These are phyloP conservation scores for Ramaria sp. DNA, from an alignment of 768 basidiomycete genomes.

Conservation along the genomic window DNA sequence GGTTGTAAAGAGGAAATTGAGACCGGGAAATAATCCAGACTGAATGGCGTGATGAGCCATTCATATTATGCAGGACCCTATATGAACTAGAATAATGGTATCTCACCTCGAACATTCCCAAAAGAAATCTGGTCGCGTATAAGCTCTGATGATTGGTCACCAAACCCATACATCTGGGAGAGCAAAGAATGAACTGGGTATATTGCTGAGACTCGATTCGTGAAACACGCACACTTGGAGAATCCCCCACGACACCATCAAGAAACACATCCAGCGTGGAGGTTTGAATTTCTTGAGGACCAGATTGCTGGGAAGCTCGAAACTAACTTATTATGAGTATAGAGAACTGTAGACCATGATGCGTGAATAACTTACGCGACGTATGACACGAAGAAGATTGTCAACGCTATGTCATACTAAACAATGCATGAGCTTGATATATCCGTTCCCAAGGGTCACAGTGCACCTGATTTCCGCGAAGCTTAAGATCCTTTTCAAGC, in stretches of 20 bases:
- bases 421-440: not conserved
- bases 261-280: conserved; percentile 13
- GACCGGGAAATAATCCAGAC: conserved; percentile 19
- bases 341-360: conserved; percentile 7
- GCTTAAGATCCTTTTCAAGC: conserved; percentile 12
- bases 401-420: conserved; percentile 5
- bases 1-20: conserved; percentile 19
- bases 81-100: not conserved
- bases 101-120: conserved; percentile 19
- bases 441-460: conserved; percentile 2
- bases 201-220: not conserved
- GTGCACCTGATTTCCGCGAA: conserved; percentile 10
- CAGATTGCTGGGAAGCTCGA: conserved; percentile 13
- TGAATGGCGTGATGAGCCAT: not conserved
- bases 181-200: not conserved
- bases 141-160: conserved; percentile 19
- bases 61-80: not conserved
- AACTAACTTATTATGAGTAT: not conserved
- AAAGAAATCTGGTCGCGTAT: conserved; percentile 20
- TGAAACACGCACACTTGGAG: conserved; percentile 4
- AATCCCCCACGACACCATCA: conserved; percentile 15
- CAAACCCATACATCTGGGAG: conserved; percentile 9
- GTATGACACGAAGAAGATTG: conserved; percentile 22
- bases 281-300: conserved; percentile 13
- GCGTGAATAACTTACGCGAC: conserved; percentile 15